Percentiles rank a stretch among this genome's conserved stretches.
These are phyloP conservation scores for Arxiozyma telluris DNA, from an alignment of 1,139 yeast genomes.

Conservation along the genomic window DNA sequence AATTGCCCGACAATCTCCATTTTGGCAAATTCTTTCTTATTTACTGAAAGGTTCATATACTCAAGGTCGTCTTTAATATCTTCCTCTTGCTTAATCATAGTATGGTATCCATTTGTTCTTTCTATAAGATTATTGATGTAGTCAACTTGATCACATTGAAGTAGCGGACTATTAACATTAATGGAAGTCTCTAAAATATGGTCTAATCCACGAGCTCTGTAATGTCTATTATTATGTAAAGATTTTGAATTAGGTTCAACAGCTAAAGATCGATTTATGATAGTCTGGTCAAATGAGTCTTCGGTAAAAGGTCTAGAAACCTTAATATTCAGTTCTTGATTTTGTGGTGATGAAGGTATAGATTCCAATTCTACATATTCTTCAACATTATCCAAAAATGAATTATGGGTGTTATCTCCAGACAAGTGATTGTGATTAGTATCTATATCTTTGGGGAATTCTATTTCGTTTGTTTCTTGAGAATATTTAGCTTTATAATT, in stretches of 20 bases:
- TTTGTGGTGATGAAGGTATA: not conserved
- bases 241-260: not conserved
- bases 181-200: not conserved
- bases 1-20: slow-evolving; percentile 89
- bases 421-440: not conserved
- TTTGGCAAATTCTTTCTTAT: slow-evolving; percentile 52
- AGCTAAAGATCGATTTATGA: slow-evolving; percentile 3
- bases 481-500: slow-evolving; percentile 14
- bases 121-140: not conserved
- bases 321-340: slow-evolving; percentile 2
- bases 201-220: not conserved
- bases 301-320: slow-evolving; percentile 2
- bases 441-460: slow-evolving; percentile 1
- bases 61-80: slow-evolving; percentile 47
- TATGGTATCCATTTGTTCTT: slow-evolving; percentile 2
- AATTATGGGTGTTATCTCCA: not conserved
- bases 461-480: slow-evolving; percentile 6
- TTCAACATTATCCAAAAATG: not conserved
- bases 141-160: not conserved
- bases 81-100: slow-evolving; percentile 23
- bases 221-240: not conserved
- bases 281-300: not conserved
- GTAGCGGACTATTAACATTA: not conserved
- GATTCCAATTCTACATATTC: slow-evolving; percentile 1
- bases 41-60: slow-evolving; percentile 44